Conservation (phyloP, 2,329 filamentous ascomycete genomes). For the Alternaria triticimaculans region DNA sequence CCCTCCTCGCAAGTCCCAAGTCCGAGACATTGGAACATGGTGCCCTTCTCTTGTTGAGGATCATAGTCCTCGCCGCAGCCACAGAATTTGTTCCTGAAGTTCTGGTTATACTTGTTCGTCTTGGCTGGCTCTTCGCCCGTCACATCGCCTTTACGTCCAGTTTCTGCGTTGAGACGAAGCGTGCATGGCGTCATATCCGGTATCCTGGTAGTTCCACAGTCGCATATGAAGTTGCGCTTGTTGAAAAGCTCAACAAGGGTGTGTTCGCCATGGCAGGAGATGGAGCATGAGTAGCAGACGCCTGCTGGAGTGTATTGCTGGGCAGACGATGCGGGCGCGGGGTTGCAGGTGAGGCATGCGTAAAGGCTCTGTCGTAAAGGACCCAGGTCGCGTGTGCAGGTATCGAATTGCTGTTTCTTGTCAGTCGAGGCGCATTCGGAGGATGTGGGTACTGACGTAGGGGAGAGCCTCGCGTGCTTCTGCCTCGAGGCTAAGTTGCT, state of each 20-base stretch:
- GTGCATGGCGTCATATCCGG: conserved; percentile 74
- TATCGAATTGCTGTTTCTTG: conserved; percentile 78
- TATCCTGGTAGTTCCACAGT: conserved; percentile 88
- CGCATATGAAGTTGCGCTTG: conserved; percentile 94
- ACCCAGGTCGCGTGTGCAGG: conserved; percentile 89
- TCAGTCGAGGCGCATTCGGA: conserved; percentile 17
- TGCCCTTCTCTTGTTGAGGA: conserved; percentile 86
- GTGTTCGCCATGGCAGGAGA: conserved; percentile 96
- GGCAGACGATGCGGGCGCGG: conserved; percentile 68
- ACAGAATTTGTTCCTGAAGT: conserved; percentile 92
- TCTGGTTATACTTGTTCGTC: conserved; percentile 92
- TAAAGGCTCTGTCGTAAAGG: conserved; percentile 87
- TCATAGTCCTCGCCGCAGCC: conserved; percentile 89
- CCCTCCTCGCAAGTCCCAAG: conserved; percentile 80
- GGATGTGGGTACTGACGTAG: conserved; percentile 68
- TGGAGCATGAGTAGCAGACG: conserved; percentile 95
- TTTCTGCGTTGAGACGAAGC: conserved; percentile 74
- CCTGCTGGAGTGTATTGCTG: conserved; percentile 76
- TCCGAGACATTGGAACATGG: conserved; percentile 97
- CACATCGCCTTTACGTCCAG: conserved; percentile 77
- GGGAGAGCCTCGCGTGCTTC: conserved; percentile 95
- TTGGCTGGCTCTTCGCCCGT: conserved; percentile 74
- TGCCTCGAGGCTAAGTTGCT: conserved; percentile 88
- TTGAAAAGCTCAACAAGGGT: conserved; percentile 93
- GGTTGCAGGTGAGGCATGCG: conserved; percentile 92